Conservation (phyloP, 2,329 filamentous ascomycete species). For the Beauveria sp. region DNA sequence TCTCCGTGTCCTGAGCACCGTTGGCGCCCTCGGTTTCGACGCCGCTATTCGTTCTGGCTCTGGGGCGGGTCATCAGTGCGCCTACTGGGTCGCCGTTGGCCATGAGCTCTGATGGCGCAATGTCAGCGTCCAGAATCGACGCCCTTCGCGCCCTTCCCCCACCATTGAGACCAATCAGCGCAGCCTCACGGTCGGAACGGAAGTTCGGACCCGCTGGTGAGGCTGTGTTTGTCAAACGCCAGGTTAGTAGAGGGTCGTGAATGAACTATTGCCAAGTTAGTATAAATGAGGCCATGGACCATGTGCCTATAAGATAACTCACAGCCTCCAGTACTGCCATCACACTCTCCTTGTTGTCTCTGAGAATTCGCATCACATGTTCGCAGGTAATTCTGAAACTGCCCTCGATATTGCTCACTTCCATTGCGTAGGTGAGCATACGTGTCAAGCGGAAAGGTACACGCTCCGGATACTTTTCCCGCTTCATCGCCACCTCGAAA, state of each 20-base stretch:
- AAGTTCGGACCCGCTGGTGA: constrained; percentile 62
- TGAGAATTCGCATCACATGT: constrained; percentile 92
- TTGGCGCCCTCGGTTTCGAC: constrained; percentile 27
- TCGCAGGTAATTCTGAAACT: constrained; percentile 98
- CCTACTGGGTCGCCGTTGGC: constrained; percentile 37
- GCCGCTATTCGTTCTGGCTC: constrained; percentile 55
- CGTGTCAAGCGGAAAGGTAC: constrained; percentile 96
- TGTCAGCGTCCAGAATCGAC: constrained; percentile 60
- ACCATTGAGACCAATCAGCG: constrained; percentile 36
- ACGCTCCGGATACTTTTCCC: constrained; percentile 95
- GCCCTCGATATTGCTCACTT: constrained; percentile 98
- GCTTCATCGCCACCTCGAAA: constrained; percentile 98
- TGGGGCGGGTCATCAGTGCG: constrained; percentile 39
- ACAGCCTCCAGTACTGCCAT: constrained; percentile 98
- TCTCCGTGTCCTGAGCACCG: constrained; percentile 51
- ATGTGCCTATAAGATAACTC: constrained; percentile 36
- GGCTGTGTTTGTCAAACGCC: constrained; percentile 67
- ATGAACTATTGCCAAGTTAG: constrained; percentile 62
- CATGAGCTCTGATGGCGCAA: constrained; percentile 52
- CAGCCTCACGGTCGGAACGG: constrained; percentile 50
- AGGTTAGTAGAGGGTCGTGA: constrained; percentile 96
- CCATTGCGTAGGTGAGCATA: constrained; percentile 99
- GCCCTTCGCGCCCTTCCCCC: constrained; percentile 52
- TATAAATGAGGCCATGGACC: neutral
- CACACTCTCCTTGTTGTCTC: constrained; percentile 95